Evolutionary conservation across 805 yeast genomes (phyloP).

Genomic region (Zygosaccharomyces gambellarensis): DNA sequence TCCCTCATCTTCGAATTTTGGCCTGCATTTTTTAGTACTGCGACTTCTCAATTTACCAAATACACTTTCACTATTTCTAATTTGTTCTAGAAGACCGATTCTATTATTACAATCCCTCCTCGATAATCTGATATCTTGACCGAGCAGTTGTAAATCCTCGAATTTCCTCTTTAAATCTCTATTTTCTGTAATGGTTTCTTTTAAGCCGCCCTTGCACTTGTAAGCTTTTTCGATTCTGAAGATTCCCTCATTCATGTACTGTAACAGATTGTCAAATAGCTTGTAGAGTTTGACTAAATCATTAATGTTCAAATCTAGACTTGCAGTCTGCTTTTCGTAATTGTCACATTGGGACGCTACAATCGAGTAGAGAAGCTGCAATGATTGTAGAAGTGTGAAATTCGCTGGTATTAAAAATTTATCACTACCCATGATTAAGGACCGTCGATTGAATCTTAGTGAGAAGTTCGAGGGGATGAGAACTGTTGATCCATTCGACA

Average conservation of each 20-base stretch:
- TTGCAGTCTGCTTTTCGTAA: constrained; percentile 9
- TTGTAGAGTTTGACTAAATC: constrained; percentile 14
- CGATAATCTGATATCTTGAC: constrained; percentile 26
- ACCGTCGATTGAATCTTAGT: neutral
- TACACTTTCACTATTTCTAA: constrained; percentile 9
- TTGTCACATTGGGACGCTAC: constrained; percentile 24
- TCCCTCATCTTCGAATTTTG: constrained; percentile 17
- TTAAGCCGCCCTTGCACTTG: constrained; percentile 16
- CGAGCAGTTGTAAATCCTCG: constrained; percentile 29
- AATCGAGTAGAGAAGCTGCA: constrained; percentile 29
- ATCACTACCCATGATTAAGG: constrained; percentile 19
- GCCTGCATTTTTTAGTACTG: constrained; percentile 4
- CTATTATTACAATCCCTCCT: constrained; percentile 15
- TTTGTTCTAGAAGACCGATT: constrained; percentile 8
- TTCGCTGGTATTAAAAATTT: constrained; percentile 29
- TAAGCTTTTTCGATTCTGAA: constrained; percentile 21
- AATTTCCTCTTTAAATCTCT: constrained; percentile 15
- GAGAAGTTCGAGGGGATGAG: neutral
- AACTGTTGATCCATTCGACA: neutral
- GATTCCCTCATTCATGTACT: constrained; percentile 28
- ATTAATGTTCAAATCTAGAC: constrained; percentile 7
- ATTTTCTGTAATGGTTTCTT: constrained; percentile 10
- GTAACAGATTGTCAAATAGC: constrained; percentile 17
- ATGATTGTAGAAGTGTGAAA: constrained; percentile 28
- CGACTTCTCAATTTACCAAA: constrained; percentile 8